Evolutionary conservation across 805 yeast genomes (phyloP), one percentile per base, ranked within the genome.

Genomic region (Starmera dryadoides): DNA sequence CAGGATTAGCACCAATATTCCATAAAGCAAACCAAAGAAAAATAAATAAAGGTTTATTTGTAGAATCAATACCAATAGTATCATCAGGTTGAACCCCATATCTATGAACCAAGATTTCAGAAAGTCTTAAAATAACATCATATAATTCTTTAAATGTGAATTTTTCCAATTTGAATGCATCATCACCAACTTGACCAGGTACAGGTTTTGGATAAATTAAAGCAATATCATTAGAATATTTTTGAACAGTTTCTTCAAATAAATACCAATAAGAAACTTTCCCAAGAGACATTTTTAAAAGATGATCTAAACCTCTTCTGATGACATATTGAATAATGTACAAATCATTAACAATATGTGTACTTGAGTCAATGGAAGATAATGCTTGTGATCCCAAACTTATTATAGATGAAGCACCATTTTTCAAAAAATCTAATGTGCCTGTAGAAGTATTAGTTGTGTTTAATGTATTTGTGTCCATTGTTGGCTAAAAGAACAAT

Each of bases 1-100:
- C 88, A 0, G 96, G 96, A 8, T 71, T 60, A 1, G 95, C 96
- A 33, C 97, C 97, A 39, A 89, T 69, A 52, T 86, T 85, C 96
- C 96, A 89, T 35, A 84, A 62, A 0, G 96, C 84, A 39, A 85
- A 69, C 95, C 96, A 86, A 31, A 84, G 56, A 39, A 88, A 70
- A 14, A 89, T 61, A 51, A 85, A 86, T 45, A 87, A 64, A 2
- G 96, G 95, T 55, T 83, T 86, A 60, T 89, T 89, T 53, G 85
- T 81, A 54, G 77, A 82, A 52, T 81, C 81, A 33, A 91, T 52
- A 0, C 85, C 94, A 34, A 91, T 76, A 9, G 79, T 71, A 46
- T 86, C 86, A 32, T 80, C 79, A 12, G 77, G 62, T 16, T 76
- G 63, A 29, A 89, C 75, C 2, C 81, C 81, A 50, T 78, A 80